phyloP scores from a whole-genome alignment of 768 basidiomycete species.

The Panus rudis region DNA sequence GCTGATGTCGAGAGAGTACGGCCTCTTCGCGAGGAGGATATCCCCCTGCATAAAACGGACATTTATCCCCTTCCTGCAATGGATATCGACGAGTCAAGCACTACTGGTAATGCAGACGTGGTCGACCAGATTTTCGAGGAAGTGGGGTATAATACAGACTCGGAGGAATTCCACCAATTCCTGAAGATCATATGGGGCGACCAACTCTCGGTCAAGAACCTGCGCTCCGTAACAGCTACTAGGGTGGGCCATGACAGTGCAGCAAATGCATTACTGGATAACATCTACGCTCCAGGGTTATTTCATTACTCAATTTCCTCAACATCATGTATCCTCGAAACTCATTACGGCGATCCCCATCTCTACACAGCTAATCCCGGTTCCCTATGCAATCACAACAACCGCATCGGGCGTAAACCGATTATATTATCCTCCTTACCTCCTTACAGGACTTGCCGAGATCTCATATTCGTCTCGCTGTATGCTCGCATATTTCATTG shows the following conservation, averaged over 20 bases:
- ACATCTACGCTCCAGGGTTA: conserved; percentile 25
- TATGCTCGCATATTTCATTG: conserved; percentile 29
- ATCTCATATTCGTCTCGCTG: conserved; percentile 29
- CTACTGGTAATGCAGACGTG: conserved; percentile 30
- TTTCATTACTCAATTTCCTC: conserved; percentile 34
- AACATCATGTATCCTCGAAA: conserved; percentile 22
- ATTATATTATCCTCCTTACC: conserved; percentile 30
- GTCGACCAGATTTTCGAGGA: conserved; percentile 21
- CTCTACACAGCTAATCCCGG: conserved; percentile 25
- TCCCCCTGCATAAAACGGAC: conserved; percentile 23
- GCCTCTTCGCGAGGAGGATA: conserved; percentile 20
- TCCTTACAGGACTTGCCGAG: conserved; percentile 26
- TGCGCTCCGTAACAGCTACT: conserved; percentile 24
- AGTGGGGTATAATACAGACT: too few species aligned
- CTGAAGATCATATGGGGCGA: conserved; percentile 24
- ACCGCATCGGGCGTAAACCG: conserved; percentile 26
- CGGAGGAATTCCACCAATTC: too few species aligned
- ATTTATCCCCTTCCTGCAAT: conserved; percentile 25
- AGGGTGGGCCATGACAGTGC: conserved; percentile 27
- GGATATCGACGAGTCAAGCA: conserved; percentile 32
- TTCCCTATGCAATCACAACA: conserved; percentile 29
- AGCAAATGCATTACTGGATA: conserved; percentile 17
- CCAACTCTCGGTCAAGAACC: conserved; percentile 30
- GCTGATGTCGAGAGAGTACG: conserved; percentile 10
- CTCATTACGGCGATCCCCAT: conserved; percentile 26